A percentile compares a stretch with the other conserved stretches of the same genome.
Conservation (phyloP, 352 stramenopile genomes). For the Phytophthora pistaciae region DNA sequence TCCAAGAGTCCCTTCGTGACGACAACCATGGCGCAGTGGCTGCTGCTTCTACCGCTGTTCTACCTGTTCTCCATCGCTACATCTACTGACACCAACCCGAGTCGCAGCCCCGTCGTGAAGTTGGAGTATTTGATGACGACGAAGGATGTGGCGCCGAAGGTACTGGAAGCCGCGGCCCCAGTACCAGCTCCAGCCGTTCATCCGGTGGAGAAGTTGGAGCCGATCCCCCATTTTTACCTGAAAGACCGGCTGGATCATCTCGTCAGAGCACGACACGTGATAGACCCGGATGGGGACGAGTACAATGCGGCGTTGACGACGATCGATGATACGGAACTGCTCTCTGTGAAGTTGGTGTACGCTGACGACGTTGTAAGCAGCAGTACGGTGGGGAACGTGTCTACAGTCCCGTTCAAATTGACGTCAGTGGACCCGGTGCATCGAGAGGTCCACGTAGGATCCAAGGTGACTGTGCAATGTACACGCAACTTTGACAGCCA, state of each 20-base stretch:
- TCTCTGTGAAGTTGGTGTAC: slow-evolving; percentile 33
- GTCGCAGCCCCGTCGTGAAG: slow-evolving; percentile 42
- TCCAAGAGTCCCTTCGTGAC: too few species aligned
- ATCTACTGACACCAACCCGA: not conserved
- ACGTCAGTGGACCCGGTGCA: slow-evolving; percentile 36
- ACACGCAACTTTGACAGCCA: slow-evolving; percentile 24
- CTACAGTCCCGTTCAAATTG: slow-evolving; percentile 19
- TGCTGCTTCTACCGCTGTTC: slow-evolving; percentile 18
- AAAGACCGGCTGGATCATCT: slow-evolving; percentile 31
- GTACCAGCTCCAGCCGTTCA: not conserved
- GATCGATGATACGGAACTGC: slow-evolving; percentile 16
- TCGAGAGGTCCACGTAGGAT: slow-evolving; percentile 31
- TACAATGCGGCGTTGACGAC: slow-evolving; percentile 38
- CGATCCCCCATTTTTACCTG: slow-evolving; percentile 33
- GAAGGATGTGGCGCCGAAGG: not conserved
- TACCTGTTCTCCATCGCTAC: slow-evolving; percentile 3
- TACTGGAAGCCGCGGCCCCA: not conserved
- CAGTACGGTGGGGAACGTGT: slow-evolving; percentile 11
- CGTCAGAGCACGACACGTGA: slow-evolving; percentile 18
- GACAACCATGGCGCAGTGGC: slow-evolving; percentile 5
- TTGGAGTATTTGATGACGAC: slow-evolving; percentile 51
- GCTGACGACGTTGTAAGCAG: not conserved
- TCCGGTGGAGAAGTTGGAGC: not conserved
- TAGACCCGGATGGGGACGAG: slow-evolving; percentile 46
- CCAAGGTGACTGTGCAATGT: slow-evolving; percentile 32